Evolutionary conservation across 495 filamentous ascomycete genomes (phyloP).

Genomic region (Glarea lozoyensis): DNA sequence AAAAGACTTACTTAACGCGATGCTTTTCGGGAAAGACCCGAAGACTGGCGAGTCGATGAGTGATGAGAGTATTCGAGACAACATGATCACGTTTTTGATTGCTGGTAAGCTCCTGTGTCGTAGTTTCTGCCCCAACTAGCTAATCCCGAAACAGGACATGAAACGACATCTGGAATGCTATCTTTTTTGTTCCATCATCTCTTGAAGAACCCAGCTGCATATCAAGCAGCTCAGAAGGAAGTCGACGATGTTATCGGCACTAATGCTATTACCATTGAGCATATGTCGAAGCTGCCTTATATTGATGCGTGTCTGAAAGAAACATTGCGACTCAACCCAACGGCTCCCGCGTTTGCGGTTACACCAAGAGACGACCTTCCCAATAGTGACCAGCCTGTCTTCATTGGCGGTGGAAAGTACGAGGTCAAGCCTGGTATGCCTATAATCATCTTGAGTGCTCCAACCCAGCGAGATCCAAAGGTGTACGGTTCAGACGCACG

Average conservation of each 20-base stretch:
- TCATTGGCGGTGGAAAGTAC: constrained; percentile 60
- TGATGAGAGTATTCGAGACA: constrained; percentile 54
- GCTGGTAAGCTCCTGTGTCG: constrained; percentile 21
- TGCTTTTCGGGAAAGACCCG: constrained; percentile 58
- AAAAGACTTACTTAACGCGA: constrained; percentile 61
- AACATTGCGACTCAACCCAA: constrained; percentile 56
- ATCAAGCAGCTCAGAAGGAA: constrained; percentile 25
- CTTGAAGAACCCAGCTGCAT: constrained; percentile 26
- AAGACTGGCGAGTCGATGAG: constrained; percentile 56
- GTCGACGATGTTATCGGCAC: constrained; percentile 51
- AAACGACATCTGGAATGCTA: constrained; percentile 55
- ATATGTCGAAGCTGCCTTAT: constrained; percentile 57
- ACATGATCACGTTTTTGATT: constrained; percentile 68
- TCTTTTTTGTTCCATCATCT: constrained; percentile 39
- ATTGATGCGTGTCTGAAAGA: constrained; percentile 54
- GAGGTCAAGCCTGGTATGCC: constrained; percentile 48
- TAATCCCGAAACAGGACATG: constrained; percentile 43
- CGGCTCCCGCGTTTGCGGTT: constrained; percentile 49
- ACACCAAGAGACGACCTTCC: constrained; percentile 21
- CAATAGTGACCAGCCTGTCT: constrained; percentile 43
- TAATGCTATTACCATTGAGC: constrained; percentile 53
- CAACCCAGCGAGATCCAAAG: constrained; percentile 57
- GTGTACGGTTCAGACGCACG: constrained; percentile 54
- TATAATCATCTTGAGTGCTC: constrained; percentile 50
- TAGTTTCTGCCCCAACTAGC: constrained; percentile 4